phyloP scores from a whole-genome alignment of 1,284 basidiomycete genomes.

The Stereum hirsutum region DNA sequence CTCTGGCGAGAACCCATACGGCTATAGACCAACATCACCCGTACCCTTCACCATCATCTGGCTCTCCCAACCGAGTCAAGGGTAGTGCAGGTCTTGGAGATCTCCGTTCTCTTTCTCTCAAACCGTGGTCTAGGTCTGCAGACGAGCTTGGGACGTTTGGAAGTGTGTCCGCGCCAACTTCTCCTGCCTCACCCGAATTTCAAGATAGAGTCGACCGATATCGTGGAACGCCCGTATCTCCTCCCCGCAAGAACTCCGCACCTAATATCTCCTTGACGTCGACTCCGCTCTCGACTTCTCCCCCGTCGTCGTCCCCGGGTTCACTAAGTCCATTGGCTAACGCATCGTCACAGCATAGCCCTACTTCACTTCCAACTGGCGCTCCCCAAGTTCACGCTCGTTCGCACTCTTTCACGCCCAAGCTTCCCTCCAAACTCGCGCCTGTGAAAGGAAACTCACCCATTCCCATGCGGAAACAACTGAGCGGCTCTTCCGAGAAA shows the following conservation, averaged over 20 bases:
- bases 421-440: conserved; percentile 58
- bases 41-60: conserved; percentile 29
- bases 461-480: conserved; percentile 46
- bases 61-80: conserved; percentile 11
- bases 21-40: conserved; percentile 34
- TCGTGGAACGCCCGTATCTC: conserved; percentile 26
- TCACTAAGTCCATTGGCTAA: conserved; percentile 21
- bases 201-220: conserved; percentile 57
- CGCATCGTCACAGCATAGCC: conserved; percentile 13
- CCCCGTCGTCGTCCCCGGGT: conserved; percentile 11
- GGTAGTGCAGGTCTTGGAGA: conserved; percentile 42
- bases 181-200: conserved; percentile 39
- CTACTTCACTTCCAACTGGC: conserved; percentile 12
- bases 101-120: conserved; percentile 56
- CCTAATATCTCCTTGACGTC: conserved; percentile 24
- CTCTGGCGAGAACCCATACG: conserved; percentile 35
- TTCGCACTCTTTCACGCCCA: conserved; percentile 62
- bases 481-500: conserved; percentile 25
- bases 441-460: conserved; percentile 36
- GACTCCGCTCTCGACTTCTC: conserved; percentile 17
- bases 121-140: conserved; percentile 69
- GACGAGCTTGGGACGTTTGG: conserved; percentile 64
- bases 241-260: conserved; percentile 33
- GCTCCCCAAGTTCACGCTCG: conserved; percentile 39
- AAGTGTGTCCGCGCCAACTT: conserved; percentile 25